These are phyloP conservation scores for Trypanosoma platydactyli DNA, from an alignment of 208 protist species.

Conservation along the genomic window DNA sequence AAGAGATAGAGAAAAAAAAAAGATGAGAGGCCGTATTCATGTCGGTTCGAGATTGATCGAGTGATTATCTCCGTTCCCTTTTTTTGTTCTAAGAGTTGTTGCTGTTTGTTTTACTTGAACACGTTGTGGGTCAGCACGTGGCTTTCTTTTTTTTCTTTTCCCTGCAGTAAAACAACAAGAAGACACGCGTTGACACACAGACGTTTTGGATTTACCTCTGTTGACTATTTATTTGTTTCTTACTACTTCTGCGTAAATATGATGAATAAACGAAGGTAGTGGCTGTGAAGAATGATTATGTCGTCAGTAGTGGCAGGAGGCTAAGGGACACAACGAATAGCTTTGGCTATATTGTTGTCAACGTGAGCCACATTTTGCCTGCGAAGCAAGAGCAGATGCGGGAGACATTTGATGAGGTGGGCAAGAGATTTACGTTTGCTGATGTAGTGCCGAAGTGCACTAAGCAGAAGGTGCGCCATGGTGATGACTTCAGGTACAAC, in stretches of 20 bases:
- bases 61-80: not conserved
- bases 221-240: slow-evolving; percentile 1
- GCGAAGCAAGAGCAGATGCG: slow-evolving; percentile 25
- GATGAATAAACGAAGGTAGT: slow-evolving; percentile 13
- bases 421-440: slow-evolving; percentile 28
- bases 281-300: slow-evolving; percentile 7
- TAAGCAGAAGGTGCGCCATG: slow-evolving; percentile 34
- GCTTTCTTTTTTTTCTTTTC: too few species aligned
- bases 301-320: slow-evolving; percentile 10
- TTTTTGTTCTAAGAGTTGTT: too few species aligned
- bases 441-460: slow-evolving; percentile 41
- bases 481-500: slow-evolving; percentile 37
- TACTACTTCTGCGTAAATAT: not conserved
- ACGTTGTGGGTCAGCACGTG: too few species aligned
- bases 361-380: slow-evolving; percentile 40
- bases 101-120: too few species aligned
- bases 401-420: slow-evolving; percentile 31
- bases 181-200: not conserved
- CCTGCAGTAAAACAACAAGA: too few species aligned
- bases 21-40: not conserved
- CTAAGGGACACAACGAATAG: slow-evolving; percentile 32
- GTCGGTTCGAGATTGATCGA: not conserved
- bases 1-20: not conserved
- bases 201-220: not conserved
- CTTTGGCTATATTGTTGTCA: slow-evolving; percentile 36